Conservation (phyloP, 192 early-diverging fungal genomes). For the Piromyces finnis region DNA sequence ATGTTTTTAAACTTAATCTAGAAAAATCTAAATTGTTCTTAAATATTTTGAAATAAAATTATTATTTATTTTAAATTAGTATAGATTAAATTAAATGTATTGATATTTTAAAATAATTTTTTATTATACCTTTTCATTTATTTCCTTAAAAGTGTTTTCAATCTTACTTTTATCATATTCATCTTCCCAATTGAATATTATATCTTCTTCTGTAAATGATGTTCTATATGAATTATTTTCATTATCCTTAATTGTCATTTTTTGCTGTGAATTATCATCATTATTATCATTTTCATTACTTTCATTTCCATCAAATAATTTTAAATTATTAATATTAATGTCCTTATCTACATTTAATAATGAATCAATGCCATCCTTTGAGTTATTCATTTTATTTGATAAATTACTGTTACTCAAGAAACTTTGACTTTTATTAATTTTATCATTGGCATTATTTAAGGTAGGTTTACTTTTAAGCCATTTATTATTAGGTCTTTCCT, state of each 20-base stretch:
- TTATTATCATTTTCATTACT: no score
- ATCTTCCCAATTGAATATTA: not conserved
- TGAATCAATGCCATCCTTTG: no score
- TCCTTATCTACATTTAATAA: not conserved
- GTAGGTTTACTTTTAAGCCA: not conserved
- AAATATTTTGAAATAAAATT: not conserved
- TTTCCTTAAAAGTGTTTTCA: not conserved
- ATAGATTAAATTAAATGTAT: no score
- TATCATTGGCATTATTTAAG: not conserved
- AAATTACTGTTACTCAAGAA: not conserved
- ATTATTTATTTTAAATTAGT: not conserved
- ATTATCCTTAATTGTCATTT: not conserved
- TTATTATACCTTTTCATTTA: not conserved
- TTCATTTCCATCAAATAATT: not conserved
- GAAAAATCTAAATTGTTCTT: not conserved
- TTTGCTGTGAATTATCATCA: no score
- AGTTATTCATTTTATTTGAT: not conserved
- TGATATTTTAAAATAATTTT: no score
- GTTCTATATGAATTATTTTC: not conserved
- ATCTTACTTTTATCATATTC: not conserved
- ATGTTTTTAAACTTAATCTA: not conserved
- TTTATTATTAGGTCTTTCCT: not conserved
- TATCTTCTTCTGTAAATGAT: not conserved
- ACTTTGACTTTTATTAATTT: not conserved
- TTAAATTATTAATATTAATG: not conserved